Conservation (phyloP, 345 rosid species). For the Melastoma malabathricum region DNA sequence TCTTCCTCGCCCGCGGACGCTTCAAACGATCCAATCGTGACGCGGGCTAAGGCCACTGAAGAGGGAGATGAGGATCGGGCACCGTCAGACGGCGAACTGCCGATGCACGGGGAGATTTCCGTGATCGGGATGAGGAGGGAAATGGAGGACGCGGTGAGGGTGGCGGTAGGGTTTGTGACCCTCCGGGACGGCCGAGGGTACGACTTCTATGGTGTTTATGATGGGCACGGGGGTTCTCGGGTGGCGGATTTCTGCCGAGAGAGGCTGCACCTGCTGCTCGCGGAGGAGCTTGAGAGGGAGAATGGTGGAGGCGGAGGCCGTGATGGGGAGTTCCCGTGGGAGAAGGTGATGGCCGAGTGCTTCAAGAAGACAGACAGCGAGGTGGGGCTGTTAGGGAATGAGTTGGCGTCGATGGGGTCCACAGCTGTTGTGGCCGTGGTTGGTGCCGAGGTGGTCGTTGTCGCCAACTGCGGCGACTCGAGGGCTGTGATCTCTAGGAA, state of each 20-base stretch:
- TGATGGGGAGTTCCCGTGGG: slow-evolving; percentile 24
- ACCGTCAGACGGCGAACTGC: too few relatives aligned
- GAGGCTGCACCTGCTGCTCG: slow-evolving; percentile 35
- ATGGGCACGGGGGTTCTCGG: slow-evolving; percentile 56
- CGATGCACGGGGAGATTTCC: slow-evolving; percentile 36
- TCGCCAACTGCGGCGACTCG: slow-evolving; percentile 39
- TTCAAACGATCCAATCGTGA: too few relatives aligned
- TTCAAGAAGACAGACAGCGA: slow-evolving; percentile 38
- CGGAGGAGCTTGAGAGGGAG: slow-evolving; percentile 23
- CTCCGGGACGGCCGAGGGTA: slow-evolving; percentile 11
- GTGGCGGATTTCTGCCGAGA: slow-evolving; percentile 55
- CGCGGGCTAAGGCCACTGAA: too few relatives aligned
- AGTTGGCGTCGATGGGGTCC: slow-evolving; percentile 22
- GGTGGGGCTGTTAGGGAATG: slow-evolving; percentile 5
- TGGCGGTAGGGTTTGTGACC: slow-evolving; percentile 27
- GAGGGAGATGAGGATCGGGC: too few relatives aligned
- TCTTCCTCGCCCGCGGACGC: too few relatives aligned
- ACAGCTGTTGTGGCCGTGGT: slow-evolving; percentile 23
- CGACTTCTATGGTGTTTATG: slow-evolving; percentile 52
- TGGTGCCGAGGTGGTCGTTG: slow-evolving; percentile 8
- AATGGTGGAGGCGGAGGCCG: slow-evolving; percentile 5
- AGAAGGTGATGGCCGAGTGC: slow-evolving; percentile 31
- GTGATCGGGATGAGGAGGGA: slow-evolving; percentile 51
- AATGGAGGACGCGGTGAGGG: slow-evolving; percentile 57
- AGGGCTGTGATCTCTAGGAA: slow-evolving; percentile 27